A percentile compares a stretch with the other conserved stretches of the same genome.
These are phyloP conservation scores for Myxozyma kluyveri DNA, from an alignment of 805 yeast species.

Conservation along the genomic window DNA sequence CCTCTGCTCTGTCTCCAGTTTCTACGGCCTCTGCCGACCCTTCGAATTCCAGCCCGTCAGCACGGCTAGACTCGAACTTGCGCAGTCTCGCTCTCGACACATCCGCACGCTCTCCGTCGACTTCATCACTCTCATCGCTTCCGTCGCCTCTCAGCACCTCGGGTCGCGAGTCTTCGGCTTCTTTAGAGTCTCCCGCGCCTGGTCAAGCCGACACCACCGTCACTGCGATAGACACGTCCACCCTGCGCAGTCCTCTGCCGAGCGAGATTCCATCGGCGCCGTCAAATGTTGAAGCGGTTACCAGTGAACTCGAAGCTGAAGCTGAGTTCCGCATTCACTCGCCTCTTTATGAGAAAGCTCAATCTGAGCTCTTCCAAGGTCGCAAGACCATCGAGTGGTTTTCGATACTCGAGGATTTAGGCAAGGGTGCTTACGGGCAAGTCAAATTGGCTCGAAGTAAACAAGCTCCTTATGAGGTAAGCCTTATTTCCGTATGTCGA, in stretches of 20 bases:
- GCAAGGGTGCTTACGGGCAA: conserved; percentile 96
- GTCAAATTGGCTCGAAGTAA: conserved; percentile 61
- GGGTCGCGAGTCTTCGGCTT: neutral
- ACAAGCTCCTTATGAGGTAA: neutral
- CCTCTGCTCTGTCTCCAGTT: neutral
- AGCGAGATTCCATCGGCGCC: neutral
- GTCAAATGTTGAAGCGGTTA: neutral
- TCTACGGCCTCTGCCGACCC: neutral
- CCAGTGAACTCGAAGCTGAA: neutral
- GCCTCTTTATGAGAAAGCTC: too few species aligned
- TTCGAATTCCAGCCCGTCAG: neutral
- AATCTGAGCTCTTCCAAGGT: conserved; percentile 39
- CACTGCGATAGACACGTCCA: too few species aligned
- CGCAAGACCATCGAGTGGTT: conserved; percentile 72
- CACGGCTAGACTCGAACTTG: neutral
- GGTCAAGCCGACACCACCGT: too few species aligned
- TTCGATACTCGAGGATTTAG: conserved; percentile 69
- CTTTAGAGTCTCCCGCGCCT: too few species aligned
- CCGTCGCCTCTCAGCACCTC: neutral
- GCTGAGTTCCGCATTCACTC: neutral
- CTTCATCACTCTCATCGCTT: neutral
- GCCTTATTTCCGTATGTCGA: neutral
- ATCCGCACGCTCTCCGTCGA: neutral
- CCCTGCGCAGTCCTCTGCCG: neutral
- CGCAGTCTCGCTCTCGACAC: too few species aligned